Evolutionary conservation across 352 stramenopile species (phyloP).

Genomic region (Globisporangium nodosum): DNA sequence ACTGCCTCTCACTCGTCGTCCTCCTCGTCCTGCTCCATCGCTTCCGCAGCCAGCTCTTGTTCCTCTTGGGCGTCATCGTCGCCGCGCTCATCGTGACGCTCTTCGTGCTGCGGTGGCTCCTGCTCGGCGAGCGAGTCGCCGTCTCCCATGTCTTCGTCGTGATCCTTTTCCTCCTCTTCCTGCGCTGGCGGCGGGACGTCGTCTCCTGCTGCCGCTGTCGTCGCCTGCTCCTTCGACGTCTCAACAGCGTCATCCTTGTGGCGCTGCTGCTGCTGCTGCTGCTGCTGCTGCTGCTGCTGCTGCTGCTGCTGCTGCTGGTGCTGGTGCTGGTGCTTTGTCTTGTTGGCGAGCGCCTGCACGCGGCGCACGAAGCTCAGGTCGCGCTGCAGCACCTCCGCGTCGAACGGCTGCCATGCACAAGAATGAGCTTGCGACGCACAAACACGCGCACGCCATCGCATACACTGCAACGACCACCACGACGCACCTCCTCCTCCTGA

Average conservation of each 20-base stretch:
- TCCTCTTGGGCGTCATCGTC: background rate
- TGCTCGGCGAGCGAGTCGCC: background rate
- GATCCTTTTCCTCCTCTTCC: background rate
- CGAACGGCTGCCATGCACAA: constrained; percentile 29
- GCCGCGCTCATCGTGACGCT: constrained; percentile 12
- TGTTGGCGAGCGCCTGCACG: constrained; percentile 45
- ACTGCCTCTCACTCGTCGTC: background rate
- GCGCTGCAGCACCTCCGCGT: constrained; percentile 34
- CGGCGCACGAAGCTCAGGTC: constrained; percentile 58
- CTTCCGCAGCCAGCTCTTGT: background rate
- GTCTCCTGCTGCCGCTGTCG: background rate
- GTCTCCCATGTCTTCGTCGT: background rate
- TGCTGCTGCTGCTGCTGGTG: too few relatives aligned
- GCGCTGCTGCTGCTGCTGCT: background rate
- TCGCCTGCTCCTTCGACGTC: background rate
- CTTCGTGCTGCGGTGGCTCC: background rate
- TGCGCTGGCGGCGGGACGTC: background rate
- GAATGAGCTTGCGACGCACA: background rate
- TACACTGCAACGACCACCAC: background rate
- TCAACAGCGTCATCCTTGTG: background rate
- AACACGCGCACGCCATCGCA: background rate
- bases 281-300: constrained; percentile 15
- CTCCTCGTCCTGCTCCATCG: background rate
- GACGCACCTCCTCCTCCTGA: constrained; percentile 34
- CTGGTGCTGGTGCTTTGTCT: constrained; percentile 29